A percentile compares a stretch with the other conserved stretches of the same genome.
These are phyloP conservation scores for Orbilia oligospora DNA, from an alignment of 2,329 filamentous ascomycete genomes.

Conservation along the genomic window DNA sequence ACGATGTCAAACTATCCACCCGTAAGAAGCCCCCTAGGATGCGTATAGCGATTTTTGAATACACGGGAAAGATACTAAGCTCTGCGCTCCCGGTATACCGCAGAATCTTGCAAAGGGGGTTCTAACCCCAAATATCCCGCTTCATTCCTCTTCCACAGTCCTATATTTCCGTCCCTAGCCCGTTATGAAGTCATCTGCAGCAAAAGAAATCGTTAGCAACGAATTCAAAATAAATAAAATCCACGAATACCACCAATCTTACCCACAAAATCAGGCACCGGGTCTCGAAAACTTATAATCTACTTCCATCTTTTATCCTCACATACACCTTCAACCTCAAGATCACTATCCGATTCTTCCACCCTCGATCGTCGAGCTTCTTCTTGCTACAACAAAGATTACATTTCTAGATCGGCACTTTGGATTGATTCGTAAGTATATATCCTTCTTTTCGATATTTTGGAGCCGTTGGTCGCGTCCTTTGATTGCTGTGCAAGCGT, in stretches of 20 bases:
- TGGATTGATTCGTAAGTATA: background rate
- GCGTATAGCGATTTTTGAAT: no score
- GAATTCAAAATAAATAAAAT: no score
- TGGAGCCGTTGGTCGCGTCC: no score
- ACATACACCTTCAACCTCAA: background rate
- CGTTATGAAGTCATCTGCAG: background rate
- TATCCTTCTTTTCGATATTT: no score
- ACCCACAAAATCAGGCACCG: no score
- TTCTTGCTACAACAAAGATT: background rate
- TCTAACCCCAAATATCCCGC: background rate
- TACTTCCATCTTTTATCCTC: no score
- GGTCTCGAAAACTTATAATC: no score
- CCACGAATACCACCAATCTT: no score
- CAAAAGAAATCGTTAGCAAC: background rate
- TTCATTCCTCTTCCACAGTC: background rate
- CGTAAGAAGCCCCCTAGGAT: no score
- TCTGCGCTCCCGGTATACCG: background rate
- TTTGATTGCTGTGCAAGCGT: no score
- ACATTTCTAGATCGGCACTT: background rate
- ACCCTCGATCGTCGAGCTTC: background rate
- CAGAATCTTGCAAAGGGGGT: background rate
- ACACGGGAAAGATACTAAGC: no score
- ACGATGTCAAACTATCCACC: no score
- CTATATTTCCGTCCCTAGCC: background rate
- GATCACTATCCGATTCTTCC: background rate